Base-by-base conservation (phyloP, 2,329 filamentous ascomycete genomes). In the Zasmidium angulare region DNA sequence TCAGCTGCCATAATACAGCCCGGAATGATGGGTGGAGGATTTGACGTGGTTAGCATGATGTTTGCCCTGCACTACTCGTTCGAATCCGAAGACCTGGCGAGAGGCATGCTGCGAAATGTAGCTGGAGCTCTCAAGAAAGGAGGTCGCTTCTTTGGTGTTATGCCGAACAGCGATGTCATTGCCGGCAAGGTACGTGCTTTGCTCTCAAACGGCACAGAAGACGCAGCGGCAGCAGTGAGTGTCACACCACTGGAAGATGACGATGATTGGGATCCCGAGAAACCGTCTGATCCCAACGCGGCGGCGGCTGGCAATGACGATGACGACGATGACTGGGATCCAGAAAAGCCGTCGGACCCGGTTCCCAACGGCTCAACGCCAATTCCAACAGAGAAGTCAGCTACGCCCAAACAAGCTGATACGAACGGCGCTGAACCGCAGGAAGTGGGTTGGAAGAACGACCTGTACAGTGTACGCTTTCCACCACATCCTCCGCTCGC, bases 11-110 rank as follows among this genome's bases (percentile, higher is more conserved):
- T 83, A 67, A 78, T 79, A 78, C 89, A 86, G 75, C 87, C 86
- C 43, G 87, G 84, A 77, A 84, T 84, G 62, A 86, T 86, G 55
- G 89, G 89, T 56, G 93, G 93, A 46, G 79, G 80, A 2, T 99
- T 98, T 69, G 95, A 99, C 73, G 90, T 98, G 46, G 93, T 99
- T 63, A 92, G 89, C 72, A 96, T 96, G 86, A 99, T 99, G 95
- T 99, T 99, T 76, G 96, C 92, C 70, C 95, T 99, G 87, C 95
- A 99, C 78, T 99, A 99, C 74, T 93, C 95, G 4, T 99, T 98
- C 68, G 95, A 98, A 79, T 91, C 82, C 54, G 93, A 99, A 75
- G 85, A 86, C 50, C 96, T 96, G 75, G 91, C 93, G 1, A 86
- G 91, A 48, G 90, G 86, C 63, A 98, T 99, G 95, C 82, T 99